phyloP scores from a whole-genome alignment of 306 rosid species.

The Mucuna pruriens region DNA sequence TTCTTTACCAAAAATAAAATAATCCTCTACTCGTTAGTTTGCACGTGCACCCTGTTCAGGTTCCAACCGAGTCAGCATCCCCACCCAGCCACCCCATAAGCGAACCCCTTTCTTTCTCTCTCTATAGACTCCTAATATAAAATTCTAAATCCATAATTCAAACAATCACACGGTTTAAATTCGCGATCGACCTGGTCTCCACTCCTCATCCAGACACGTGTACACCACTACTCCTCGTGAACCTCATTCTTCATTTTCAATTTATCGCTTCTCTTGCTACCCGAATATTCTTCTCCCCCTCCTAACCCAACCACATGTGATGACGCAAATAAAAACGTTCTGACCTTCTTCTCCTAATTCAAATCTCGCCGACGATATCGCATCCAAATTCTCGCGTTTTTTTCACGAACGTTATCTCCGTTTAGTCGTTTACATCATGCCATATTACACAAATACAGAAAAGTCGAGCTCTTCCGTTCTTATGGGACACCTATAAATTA shows the following conservation, averaged over 20 bases:
- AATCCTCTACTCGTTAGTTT: background rate
- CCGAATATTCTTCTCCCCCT: background rate
- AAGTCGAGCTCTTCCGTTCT: slow-evolving; percentile 28
- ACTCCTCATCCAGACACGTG: slow-evolving; percentile 52
- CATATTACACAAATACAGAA: background rate
- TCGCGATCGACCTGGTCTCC: background rate
- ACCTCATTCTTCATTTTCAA: background rate
- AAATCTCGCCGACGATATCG: slow-evolving; percentile 28
- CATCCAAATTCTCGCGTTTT: slow-evolving; percentile 5
- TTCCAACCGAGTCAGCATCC: slow-evolving; percentile 31
- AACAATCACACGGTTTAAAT: slow-evolving; percentile 25
- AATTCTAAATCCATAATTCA: background rate
- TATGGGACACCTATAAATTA: slow-evolving; percentile 61
- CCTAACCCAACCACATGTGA: background rate
- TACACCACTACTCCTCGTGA: slow-evolving; percentile 22
- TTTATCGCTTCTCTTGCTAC: slow-evolving; percentile 18
- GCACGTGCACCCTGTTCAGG: background rate
- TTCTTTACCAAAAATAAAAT: slow-evolving; percentile 23
- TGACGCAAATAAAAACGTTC: background rate
- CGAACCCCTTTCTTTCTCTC: background rate
- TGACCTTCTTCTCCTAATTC: background rate
- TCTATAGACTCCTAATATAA: background rate
- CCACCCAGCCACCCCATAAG: background rate
- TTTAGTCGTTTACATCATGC: background rate
- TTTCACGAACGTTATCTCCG: slow-evolving; percentile 22